Conservation (phyloP, 2,329 filamentous ascomycete genomes). For the Aspergillus sp. region DNA sequence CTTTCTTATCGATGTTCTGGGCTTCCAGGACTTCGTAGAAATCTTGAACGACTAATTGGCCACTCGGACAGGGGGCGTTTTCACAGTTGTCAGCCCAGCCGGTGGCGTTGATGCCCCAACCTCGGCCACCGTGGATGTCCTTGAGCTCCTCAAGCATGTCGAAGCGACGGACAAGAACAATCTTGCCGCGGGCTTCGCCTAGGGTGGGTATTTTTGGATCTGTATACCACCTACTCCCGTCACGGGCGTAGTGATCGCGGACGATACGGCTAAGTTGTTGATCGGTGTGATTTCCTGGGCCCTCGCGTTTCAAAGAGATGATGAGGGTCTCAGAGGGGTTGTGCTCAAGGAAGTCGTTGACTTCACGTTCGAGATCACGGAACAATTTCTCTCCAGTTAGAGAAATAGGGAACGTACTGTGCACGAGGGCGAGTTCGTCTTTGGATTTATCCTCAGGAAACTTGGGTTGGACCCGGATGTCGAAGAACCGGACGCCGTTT, state of each 20-base stretch:
- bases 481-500: constrained; percentile 92
- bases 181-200: constrained; percentile 75
- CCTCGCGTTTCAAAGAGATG: constrained; percentile 88
- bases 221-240: constrained; percentile 71
- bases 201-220: constrained; percentile 74
- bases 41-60: constrained; percentile 83
- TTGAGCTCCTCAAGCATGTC: constrained; percentile 54
- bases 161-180: constrained; percentile 84
- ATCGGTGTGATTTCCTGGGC: constrained; percentile 76
- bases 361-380: constrained; percentile 66
- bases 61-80: constrained; percentile 68
- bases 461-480: constrained; percentile 75
- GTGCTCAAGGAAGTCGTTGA: constrained; percentile 72
- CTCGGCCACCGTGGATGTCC: constrained; percentile 48
- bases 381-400: constrained; percentile 81
- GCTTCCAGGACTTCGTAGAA: constrained; percentile 84
- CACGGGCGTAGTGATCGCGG: constrained; percentile 65
- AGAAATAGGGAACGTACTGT: constrained; percentile 84
- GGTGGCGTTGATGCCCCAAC: constrained; percentile 60
- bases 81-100: constrained; percentile 87
- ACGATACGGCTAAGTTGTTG: constrained; percentile 74
- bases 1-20: constrained; percentile 77
- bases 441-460: constrained; percentile 57
- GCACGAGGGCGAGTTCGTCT: constrained; percentile 76
- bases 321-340: constrained; percentile 82